Evolutionary conservation across 1,284 basidiomycete genomes (phyloP).

Genomic region (Phellinidium pouzarii): DNA sequence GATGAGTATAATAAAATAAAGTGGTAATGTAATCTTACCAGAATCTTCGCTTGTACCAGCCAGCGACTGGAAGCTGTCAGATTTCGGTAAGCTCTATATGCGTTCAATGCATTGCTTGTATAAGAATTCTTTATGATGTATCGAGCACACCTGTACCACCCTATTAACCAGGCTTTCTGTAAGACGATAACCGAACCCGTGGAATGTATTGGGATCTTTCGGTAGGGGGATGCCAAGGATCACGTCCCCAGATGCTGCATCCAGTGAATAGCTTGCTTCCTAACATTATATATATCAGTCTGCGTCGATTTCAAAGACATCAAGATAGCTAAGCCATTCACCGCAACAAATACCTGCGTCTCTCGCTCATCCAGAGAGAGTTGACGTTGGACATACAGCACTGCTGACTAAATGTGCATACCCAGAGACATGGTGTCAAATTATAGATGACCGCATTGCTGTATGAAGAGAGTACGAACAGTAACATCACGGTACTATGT

Average conservation of each 20-base stretch:
- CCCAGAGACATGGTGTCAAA: background rate
- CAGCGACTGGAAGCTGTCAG: background rate
- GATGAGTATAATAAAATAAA: background rate
- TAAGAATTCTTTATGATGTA: background rate
- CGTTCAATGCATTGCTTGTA: background rate
- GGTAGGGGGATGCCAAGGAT: conserved; percentile 41
- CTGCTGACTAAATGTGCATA: conserved; percentile 25
- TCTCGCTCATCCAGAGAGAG: conserved; percentile 35
- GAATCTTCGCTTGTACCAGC: background rate
- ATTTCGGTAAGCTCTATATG: conserved; percentile 29
- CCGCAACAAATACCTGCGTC: conserved; percentile 47
- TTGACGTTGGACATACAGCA: conserved; percentile 41
- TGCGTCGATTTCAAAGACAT: background rate
- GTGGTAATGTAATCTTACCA: background rate
- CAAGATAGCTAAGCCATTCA: conserved; percentile 20
- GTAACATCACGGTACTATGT: conserved; percentile 39
- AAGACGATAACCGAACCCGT: conserved; percentile 37
- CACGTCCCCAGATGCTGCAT: conserved; percentile 37
- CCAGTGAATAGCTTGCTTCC: conserved; percentile 39
- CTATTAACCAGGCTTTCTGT: conserved; percentile 35
- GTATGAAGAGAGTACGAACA: conserved; percentile 24
- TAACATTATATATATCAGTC: conserved; percentile 20
- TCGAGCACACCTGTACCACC: conserved; percentile 31
- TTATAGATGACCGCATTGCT: too few species aligned
- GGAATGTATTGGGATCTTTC: conserved; percentile 29